These are phyloP conservation scores for Beta corolliflora DNA, from an alignment of 179 eudicot genomes.

Conservation along the genomic window DNA sequence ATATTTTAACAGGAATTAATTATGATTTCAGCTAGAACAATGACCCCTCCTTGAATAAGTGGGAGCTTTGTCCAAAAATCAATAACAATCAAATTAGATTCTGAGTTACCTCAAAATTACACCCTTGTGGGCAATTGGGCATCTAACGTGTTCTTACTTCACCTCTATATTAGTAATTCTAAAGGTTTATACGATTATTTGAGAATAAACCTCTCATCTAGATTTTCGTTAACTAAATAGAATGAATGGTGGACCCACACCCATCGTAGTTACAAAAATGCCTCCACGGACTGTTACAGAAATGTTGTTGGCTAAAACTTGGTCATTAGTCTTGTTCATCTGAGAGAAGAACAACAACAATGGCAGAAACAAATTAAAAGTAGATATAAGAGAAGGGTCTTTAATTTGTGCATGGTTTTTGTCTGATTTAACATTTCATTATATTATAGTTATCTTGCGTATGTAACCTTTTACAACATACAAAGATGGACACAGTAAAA, in stretches of 20 bases:
- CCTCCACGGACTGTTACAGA: too few relatives aligned
- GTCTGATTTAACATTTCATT: slow-evolving; percentile 14
- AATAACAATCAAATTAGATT: slow-evolving; percentile 4
- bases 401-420: slow-evolving; percentile 5
- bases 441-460: slow-evolving; percentile 3
- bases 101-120: slow-evolving; percentile 6
- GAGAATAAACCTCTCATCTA: too few relatives aligned
- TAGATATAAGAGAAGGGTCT: slow-evolving; percentile 20
- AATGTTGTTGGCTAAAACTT: too few relatives aligned
- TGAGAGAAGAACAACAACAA: background rate
- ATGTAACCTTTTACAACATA: slow-evolving; percentile 15
- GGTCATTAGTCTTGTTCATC: background rate
- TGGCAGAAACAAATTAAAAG: slow-evolving; percentile 16
- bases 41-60: slow-evolving; percentile 16
- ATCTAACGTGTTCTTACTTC: background rate
- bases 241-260: too few relatives aligned
- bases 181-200: background rate
- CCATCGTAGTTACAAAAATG: too few relatives aligned
- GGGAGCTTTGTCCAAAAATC: slow-evolving; percentile 12
- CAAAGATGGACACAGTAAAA: background rate
- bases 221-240: too few relatives aligned
- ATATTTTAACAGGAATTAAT: background rate
- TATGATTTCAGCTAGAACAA: background rate
- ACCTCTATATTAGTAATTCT: background rate
- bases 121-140: background rate